phyloP scores from a whole-genome alignment of 2,329 filamentous ascomycete genomes.

The Leptographium procerum region DNA sequence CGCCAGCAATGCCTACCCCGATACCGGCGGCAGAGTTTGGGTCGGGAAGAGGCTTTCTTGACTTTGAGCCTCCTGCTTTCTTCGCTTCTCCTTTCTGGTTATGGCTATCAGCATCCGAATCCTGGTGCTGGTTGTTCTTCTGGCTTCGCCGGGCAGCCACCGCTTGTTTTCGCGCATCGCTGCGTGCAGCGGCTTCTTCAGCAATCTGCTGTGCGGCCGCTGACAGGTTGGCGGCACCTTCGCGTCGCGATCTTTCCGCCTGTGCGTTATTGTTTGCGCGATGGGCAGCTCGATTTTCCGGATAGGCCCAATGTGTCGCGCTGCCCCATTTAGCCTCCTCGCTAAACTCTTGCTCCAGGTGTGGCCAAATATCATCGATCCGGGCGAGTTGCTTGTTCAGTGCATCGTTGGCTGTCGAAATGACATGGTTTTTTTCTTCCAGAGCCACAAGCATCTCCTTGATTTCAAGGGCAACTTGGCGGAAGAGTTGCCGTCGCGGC shows the following conservation, averaged over 20 bases:
- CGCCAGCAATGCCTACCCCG: slow-evolving; percentile 56
- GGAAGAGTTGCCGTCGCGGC: slow-evolving; percentile 61
- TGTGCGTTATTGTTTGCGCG: slow-evolving; percentile 46
- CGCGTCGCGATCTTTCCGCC: slow-evolving; percentile 64
- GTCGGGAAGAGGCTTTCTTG: slow-evolving; percentile 37
- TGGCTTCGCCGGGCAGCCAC: slow-evolving; percentile 65
- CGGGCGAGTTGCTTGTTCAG: slow-evolving; percentile 74
- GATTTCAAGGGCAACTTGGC: slow-evolving; percentile 65
- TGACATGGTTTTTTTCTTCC: slow-evolving; percentile 96
- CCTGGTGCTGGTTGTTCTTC: slow-evolving; percentile 35
- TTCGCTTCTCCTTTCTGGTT: slow-evolving; percentile 45
- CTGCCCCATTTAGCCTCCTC: slow-evolving; percentile 92
- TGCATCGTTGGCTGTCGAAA: slow-evolving; percentile 83
- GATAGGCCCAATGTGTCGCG: slow-evolving; percentile 89
- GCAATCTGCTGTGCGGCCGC: slow-evolving; percentile 68
- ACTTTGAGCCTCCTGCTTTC: slow-evolving; percentile 50
- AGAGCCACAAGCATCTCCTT: slow-evolving; percentile 79
- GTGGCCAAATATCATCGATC: slow-evolving; percentile 76
- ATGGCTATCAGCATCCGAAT: slow-evolving; percentile 70
- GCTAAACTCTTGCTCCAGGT: slow-evolving; percentile 80
- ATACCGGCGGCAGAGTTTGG: slow-evolving; percentile 21
- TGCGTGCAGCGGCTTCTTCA: slow-evolving; percentile 72
- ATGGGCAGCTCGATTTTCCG: slow-evolving; percentile 58
- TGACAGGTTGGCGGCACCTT: slow-evolving; percentile 67
- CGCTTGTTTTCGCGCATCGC: slow-evolving; percentile 75